Base-by-base conservation (phyloP, 768 basidiomycete genomes). In the Rhizopogon vulgaris region DNA sequence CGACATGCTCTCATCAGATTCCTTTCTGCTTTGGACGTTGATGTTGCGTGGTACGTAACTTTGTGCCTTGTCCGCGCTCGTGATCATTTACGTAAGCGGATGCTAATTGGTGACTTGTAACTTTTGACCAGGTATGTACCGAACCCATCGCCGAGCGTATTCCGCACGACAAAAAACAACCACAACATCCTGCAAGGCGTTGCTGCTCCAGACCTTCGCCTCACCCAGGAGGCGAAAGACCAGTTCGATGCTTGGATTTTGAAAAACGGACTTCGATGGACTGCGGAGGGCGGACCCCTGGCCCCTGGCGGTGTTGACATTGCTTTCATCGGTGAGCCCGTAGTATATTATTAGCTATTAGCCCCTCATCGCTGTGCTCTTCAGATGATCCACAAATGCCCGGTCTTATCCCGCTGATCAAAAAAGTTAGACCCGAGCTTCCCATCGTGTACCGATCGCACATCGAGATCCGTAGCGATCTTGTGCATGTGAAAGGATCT, bases 171-270 rank as follows among this genome's bases (percentile, higher is more conserved):
- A 58, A 90, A 90, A 77, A 90, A 91, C 89, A 91, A 91, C 75
- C 90, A 92, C 80, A 92, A 92, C 71, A 91, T 90, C 64, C 76
- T 95, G 22, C 93, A 96, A 81, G 94, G 94, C 56, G 94, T 96
- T 47, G 87, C 93, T 2, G 70, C 82, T 11, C 83, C 87, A 8
- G 81, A 81, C 54, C 77, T 91, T 46, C 85, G 89, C 54, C 79
- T 96, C 41, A 86, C 83, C 1, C 77, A 86, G 56, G 83, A 85
- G 51, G 84, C 86, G 48, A 90, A 92, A 71, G 82, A 83, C 52
- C 79, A 76, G 51, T 91, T 91, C 58, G 87, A 89, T 59, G 78
- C 84, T 6, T 95, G 93, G 94, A 93, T 93, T 54, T 74, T 83
- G 57, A 90, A 88, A 69, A 95, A 96, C 61, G 91, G 89, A 46